These are phyloP conservation scores for Backusella macrospora DNA, from an alignment of 192 early-diverging fungal genomes.

Conservation along the genomic window DNA sequence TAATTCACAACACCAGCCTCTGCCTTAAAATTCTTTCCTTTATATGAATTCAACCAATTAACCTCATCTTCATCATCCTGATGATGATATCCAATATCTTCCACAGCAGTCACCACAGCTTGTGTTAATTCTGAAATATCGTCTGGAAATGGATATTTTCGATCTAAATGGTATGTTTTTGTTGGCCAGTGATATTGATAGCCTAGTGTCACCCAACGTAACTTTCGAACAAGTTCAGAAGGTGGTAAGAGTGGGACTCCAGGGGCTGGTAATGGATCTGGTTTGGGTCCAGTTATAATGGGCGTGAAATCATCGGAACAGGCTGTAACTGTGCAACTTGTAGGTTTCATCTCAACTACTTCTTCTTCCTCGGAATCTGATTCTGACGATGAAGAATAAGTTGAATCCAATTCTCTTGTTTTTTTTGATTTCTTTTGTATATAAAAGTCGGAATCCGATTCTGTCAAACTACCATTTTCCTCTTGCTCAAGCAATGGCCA, in stretches of 20 bases:
- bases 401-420: background rate
- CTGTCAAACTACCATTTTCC: conserved; percentile 21
- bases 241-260: conserved; percentile 35
- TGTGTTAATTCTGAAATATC: conserved; percentile 63
- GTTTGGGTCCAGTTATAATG: background rate
- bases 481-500: conserved; percentile 59
- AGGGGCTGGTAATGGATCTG: conserved; percentile 2
- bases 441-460: conserved; percentile 33
- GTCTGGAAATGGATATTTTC: conserved; percentile 66
- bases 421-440: conserved; percentile 29
- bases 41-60: conserved; percentile 56
- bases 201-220: conserved; percentile 80
- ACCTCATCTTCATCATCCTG: conserved; percentile 6
- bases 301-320: conserved; percentile 24
- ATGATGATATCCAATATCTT: conserved; percentile 43
- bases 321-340: background rate
- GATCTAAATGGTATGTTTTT: conserved; percentile 77
- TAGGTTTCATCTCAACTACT: background rate
- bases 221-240: conserved; percentile 48
- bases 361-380: background rate
- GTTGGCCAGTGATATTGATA: conserved; percentile 83
- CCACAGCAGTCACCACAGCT: conserved; percentile 67
- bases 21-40: conserved; percentile 59
- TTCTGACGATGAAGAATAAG: background rate
- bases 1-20: conserved; percentile 96